phyloP scores from a whole-genome alignment of 2,329 filamentous ascomycete genomes.

The Diplodia corticola region DNA sequence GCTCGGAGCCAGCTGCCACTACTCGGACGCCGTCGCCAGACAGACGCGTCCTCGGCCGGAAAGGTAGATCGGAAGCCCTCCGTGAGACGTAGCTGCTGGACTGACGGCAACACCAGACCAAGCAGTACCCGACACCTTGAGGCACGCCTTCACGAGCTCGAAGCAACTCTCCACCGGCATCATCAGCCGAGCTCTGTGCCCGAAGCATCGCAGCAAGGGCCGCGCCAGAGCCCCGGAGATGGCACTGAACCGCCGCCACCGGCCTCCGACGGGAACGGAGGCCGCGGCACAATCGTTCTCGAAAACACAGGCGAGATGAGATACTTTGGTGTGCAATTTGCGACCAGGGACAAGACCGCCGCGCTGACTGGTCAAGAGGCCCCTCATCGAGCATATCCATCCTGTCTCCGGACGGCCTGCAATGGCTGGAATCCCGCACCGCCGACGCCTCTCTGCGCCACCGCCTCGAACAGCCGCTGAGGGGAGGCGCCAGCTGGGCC shows the following conservation, averaged over 20 bases:
- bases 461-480: constrained; percentile 7
- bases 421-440: constrained; percentile 10
- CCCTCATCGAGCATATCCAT: constrained; percentile 12
- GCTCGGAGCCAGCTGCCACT: neutral
- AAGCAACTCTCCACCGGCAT: neutral
- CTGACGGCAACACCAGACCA: neutral
- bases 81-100: too few relatives aligned
- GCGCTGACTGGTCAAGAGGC: constrained; percentile 11
- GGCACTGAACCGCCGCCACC: neutral
- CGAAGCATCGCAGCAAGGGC: neutral
- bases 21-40: neutral
- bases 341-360: neutral
- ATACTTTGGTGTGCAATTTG: neutral
- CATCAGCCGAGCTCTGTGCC: neutral
- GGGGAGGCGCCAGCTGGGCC: constrained; percentile 4
- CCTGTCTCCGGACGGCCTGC: constrained; percentile 2
- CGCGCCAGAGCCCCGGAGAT: neutral
- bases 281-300: neutral
- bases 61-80: neutral
- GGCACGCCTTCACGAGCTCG: constrained; percentile 1
- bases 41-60: neutral
- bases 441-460: constrained; percentile 14
- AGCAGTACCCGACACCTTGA: neutral
- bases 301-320: constrained; percentile 14
- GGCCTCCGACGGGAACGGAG: neutral